Conservation (phyloP, 495 filamentous ascomycete genomes). For the Emericellopsis terricola region DNA sequence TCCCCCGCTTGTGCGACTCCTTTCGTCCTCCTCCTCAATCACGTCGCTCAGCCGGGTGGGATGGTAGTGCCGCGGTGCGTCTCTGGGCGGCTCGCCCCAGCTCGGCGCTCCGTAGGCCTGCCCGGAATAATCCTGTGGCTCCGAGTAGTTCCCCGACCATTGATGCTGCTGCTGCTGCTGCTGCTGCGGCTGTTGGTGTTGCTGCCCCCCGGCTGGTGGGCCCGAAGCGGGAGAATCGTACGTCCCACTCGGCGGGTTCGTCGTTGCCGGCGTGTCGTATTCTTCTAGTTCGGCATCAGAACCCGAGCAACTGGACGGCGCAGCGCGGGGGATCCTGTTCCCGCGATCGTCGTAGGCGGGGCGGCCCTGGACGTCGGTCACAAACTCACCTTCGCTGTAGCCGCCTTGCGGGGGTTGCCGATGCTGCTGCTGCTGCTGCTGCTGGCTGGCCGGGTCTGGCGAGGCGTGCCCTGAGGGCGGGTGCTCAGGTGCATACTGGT, state of each 20-base stretch:
- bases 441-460: slow-evolving; percentile 7
- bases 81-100: slow-evolving; percentile 55
- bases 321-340: slow-evolving; percentile 23
- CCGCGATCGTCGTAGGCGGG: slow-evolving; percentile 28
- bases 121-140: slow-evolving; percentile 16
- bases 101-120: slow-evolving; percentile 48
- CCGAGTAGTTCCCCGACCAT: slow-evolving; percentile 8
- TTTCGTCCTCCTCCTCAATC: slow-evolving; percentile 66
- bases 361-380: slow-evolving; percentile 29
- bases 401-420: slow-evolving; percentile 19
- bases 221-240: slow-evolving; percentile 10
- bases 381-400: slow-evolving; percentile 39
- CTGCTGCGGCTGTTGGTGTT: no score
- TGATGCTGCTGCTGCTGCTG: slow-evolving; percentile 7
- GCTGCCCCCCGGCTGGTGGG: no score
- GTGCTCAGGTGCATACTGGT: slow-evolving; percentile 7
- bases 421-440: slow-evolving; percentile 5
- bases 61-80: slow-evolving; percentile 89
- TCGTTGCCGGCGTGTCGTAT: slow-evolving; percentile 23
- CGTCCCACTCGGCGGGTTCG: slow-evolving; percentile 13
- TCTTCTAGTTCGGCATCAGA: slow-evolving; percentile 31
- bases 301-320: slow-evolving; percentile 11
- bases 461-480: slow-evolving; percentile 15
- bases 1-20: slow-evolving; percentile 38
- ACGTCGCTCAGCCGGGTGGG: slow-evolving; percentile 91